Evolutionary conservation across 1,284 basidiomycete genomes (phyloP), one percentile per base, ranked within the genome.

Genomic region (Tylopilus sp.): DNA sequence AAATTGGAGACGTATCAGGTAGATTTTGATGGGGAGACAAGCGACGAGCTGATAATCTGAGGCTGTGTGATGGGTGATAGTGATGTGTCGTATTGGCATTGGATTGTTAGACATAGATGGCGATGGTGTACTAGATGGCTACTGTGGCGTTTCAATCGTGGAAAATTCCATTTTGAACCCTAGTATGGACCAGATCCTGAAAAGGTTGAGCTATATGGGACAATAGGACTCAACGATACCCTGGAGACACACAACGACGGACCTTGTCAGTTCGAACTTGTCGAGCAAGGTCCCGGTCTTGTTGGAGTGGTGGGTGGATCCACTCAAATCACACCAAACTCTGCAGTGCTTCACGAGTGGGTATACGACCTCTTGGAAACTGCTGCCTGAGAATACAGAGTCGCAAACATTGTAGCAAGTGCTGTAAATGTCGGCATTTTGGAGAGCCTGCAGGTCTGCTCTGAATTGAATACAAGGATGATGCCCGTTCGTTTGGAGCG

Each of bases 391-490:
- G 38, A 38, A 12, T 38, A 38, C 38, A 36, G 38, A 38, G 8
- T 38, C 15, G 38, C 8, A 38, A 38, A 38, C 3, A 38, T 38
- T 10, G 38, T 13, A 13, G 38, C 15, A 99, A 0, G 97, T 99
- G 75, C 93, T 95, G 78, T 93, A 95, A 74, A 99, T 99, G 76
- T 99, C 95, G 62, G 99, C 96, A 73, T 96, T 96, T 81, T 99
- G 97, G 26, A 99, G 87, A 1, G 98, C n/a, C n/a, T n/a, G n/a
- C n/a, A n/a, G 98, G 80, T 99, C 98, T 63, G 98, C 99, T 83
- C n/a, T n/a, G n/a, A n/a, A n/a, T 99, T 99, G 91, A 99, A 99
- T 32, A 99, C 98, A 56, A 99, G 89, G 0, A 98, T 99, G 78
- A 99, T 98, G 58, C 98, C 98, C 76, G 99, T 99, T 77, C 94